These are phyloP conservation scores for Euphorbia schlechtendalii DNA, from an alignment of 441 rosid species.

Conservation along the genomic window DNA sequence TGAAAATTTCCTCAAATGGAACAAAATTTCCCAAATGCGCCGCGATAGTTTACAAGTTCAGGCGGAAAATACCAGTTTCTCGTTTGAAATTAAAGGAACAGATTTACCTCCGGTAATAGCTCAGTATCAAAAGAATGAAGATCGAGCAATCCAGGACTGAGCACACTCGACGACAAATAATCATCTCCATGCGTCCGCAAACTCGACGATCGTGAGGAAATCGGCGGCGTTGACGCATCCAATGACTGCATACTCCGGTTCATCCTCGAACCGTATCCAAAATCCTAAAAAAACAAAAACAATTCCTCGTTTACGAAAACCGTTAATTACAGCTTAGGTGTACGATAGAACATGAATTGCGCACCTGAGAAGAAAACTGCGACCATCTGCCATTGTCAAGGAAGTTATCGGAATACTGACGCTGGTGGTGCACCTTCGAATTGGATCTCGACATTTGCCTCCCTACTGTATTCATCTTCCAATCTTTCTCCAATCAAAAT, in stretches of 20 bases:
- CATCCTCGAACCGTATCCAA: conserved; percentile 32
- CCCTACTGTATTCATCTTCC: conserved; percentile 36
- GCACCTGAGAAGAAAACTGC: conserved; percentile 33
- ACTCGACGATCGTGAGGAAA: conserved; percentile 38
- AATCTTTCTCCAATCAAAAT: background rate
- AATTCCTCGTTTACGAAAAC: background rate
- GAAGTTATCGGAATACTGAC: conserved; percentile 53
- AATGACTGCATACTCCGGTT: conserved; percentile 27
- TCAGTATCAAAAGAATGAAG: conserved; percentile 65
- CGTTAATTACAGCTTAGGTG: background rate
- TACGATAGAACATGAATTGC: background rate
- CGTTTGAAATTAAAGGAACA: background rate
- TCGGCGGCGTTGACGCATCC: conserved; percentile 36
- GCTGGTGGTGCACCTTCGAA: conserved; percentile 41
- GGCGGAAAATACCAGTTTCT: background rate
- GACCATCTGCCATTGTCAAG: conserved; percentile 35
- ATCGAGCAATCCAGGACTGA: conserved; percentile 61
- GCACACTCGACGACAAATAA: conserved; percentile 30
- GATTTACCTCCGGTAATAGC: conserved; percentile 41
- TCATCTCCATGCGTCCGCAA: conserved; percentile 47
- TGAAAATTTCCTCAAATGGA: background rate
- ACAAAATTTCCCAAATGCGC: background rate
- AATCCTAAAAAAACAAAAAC: conserved; percentile 24
- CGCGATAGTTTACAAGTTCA: background rate
- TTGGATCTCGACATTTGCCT: conserved; percentile 38